Conservation (phyloP, 129 eudicot species). For the Smallanthus sonchifolius region DNA sequence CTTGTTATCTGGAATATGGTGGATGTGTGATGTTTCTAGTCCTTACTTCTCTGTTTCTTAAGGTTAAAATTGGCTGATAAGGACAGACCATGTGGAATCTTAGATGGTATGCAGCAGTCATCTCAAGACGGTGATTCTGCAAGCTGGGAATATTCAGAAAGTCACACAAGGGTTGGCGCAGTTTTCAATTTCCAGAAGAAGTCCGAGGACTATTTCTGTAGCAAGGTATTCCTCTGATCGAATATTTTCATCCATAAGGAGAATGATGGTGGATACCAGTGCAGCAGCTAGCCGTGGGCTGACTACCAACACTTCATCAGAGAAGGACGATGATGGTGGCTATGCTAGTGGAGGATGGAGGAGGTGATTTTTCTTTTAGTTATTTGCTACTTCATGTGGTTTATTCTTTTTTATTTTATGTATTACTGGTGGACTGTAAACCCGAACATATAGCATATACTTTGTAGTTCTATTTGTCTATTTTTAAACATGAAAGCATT, state of each 20-base stretch:
- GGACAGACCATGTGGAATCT: slow-evolving; percentile 17
- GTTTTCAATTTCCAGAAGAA: slow-evolving; percentile 21
- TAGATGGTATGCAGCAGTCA: slow-evolving; percentile 74
- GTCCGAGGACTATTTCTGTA: slow-evolving; percentile 28
- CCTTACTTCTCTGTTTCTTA: background rate
- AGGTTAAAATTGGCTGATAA: slow-evolving; percentile 14
- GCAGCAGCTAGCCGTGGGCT: slow-evolving; percentile 37
- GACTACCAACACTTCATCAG: slow-evolving; percentile 31
- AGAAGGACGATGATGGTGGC: slow-evolving; percentile 57
- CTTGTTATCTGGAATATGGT: background rate
- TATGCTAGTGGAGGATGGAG: slow-evolving; percentile 78
- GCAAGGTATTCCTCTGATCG: slow-evolving; percentile 30
- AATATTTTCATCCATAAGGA: slow-evolving; percentile 26
- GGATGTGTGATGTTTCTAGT: slow-evolving; percentile 13
- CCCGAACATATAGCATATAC: background rate
- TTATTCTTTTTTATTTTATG: background rate
- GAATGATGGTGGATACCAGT: slow-evolving; percentile 68
- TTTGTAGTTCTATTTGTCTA: background rate
- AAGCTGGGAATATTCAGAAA: slow-evolving; percentile 43
- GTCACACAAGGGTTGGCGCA: slow-evolving; percentile 26
- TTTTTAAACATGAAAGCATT: background rate
- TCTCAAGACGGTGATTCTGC: slow-evolving; percentile 49
- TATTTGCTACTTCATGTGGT: background rate
- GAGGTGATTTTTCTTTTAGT: slow-evolving; percentile 52
- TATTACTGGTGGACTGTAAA: slow-evolving; percentile 7